These are phyloP conservation scores for Falciphora oryzae DNA, from an alignment of 2,329 filamentous ascomycete species.

Conservation along the genomic window DNA sequence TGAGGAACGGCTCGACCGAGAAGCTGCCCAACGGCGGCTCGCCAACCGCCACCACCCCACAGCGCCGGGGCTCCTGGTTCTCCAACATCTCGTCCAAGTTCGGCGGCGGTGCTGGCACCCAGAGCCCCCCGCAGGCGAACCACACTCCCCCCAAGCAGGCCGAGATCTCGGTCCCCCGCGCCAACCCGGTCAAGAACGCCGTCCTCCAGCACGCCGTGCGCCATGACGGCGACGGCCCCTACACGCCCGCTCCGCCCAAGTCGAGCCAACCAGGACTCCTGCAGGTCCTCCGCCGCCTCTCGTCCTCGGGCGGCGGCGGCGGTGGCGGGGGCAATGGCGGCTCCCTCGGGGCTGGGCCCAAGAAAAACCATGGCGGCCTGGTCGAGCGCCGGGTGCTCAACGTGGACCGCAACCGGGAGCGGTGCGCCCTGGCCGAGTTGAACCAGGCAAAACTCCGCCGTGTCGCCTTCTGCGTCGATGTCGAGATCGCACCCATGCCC, in stretches of 20 bases:
- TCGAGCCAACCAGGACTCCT: constrained; percentile 66
- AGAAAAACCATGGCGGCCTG: constrained; percentile 54
- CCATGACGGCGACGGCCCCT: constrained; percentile 57
- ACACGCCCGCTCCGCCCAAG: constrained; percentile 70
- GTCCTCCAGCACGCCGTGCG: constrained; percentile 52
- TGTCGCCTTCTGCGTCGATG: constrained; percentile 94
- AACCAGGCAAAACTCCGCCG: constrained; percentile 75
- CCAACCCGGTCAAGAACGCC: constrained; percentile 48
- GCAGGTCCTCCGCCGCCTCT: constrained; percentile 75
- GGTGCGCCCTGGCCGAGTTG: constrained; percentile 74
- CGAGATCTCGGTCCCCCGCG: constrained; percentile 42
- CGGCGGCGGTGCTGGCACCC: constrained; percentile 37
- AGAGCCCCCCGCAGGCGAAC: constrained; percentile 30
- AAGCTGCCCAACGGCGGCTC: constrained; percentile 24
- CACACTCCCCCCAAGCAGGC: constrained; percentile 30
- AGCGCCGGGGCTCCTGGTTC: constrained; percentile 79
- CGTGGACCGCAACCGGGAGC: constrained; percentile 70
- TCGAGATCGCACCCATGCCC: constrained; percentile 88
- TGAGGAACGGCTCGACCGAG: constrained; percentile 22
- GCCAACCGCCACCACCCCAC: constrained; percentile 29
- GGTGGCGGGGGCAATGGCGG: constrained; percentile 27
- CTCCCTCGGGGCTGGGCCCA: constrained; percentile 37
- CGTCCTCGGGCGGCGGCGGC: constrained; percentile 46
- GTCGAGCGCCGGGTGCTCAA: constrained; percentile 82
- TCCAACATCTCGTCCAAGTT: constrained; percentile 91